Base-by-base conservation (phyloP, 2,329 filamentous ascomycete genomes). In the Diaporthe citri region DNA sequence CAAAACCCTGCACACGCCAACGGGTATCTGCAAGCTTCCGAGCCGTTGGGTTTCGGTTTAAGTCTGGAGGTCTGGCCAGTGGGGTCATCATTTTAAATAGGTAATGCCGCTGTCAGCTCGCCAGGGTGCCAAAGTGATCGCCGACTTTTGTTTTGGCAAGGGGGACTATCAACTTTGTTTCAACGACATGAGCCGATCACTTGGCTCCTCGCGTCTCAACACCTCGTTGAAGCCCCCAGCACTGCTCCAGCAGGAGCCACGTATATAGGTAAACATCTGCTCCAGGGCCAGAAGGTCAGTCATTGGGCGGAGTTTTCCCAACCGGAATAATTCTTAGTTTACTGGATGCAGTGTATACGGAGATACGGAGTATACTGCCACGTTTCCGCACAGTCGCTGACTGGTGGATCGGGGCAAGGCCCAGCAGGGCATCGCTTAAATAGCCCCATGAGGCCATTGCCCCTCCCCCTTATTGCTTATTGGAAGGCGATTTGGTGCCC, bases 81-180 rank as follows among this genome's bases (percentile, higher is more conserved):
- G 64, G 64, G 12, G 64, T 52, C 64, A 7, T 67, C 46, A 67
- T 67, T 67, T 66, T 39, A 67, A 67, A 52, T 39, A 67, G 64
- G 46, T 51, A 67, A 67, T 67, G 64, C 64, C 46, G 31, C 46
- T 67, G 64, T 52, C 64, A 67, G 46, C 64, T 34, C 17, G 31
- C 31, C 46, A 25, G 64, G 46, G n/a, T 67, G n/a, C 31, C 22
- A n/a, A 67, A 28, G 64, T 46, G 64, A 67, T 67, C 64, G 64
- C 64, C 64, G 46, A 28, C 64, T 36, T 51, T 25, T 39, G 22
- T 20, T 67, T 15, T 67, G 20, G 43, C 43, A 51, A 39, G 31
- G 62, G 62, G 31, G 62, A 25, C 43, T 25, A 67, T 67, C 62
- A 67, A 67, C 62, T 67, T 67, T 67, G 64, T 67, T 67, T 67